Conservation (phyloP, 257 asterid genomes). For the Hygrophila difformis region DNA sequence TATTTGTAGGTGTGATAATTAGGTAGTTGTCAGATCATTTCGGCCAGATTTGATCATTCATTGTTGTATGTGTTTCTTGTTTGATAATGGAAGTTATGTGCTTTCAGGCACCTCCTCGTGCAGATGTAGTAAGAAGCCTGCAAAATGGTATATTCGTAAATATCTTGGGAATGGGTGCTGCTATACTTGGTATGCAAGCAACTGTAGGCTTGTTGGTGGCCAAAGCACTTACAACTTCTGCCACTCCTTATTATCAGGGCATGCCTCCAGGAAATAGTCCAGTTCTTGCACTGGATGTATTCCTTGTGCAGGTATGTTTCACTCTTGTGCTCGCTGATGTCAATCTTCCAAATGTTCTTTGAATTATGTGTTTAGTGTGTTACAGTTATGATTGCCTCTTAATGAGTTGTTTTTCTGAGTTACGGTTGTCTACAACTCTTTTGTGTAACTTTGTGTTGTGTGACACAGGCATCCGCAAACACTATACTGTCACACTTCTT, state of each 20-base stretch:
- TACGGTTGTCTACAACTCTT: not conserved
- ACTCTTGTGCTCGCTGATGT: no score
- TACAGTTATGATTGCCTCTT: no score
- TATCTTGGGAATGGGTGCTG: conserved; percentile 90
- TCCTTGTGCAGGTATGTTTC: conserved; percentile 91
- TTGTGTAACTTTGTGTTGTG: not conserved
- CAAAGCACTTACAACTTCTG: conserved; percentile 92
- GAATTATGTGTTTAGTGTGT: not conserved
- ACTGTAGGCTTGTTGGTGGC: conserved; percentile 94
- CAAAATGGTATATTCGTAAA: conserved; percentile 72
- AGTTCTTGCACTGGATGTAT: conserved; percentile 90
- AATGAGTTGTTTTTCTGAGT: not conserved
- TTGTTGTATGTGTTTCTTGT: no score
- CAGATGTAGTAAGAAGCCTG: conserved; percentile 82
- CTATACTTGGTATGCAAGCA: conserved; percentile 92
- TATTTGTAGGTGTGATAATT: no score
- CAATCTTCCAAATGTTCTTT: no score
- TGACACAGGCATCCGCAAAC: conserved; percentile 82
- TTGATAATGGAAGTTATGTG: not conserved
- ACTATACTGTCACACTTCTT: conserved; percentile 86
- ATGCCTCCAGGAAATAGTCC: conserved; percentile 65
- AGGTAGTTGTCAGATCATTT: no score
- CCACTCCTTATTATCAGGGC: conserved; percentile 85
- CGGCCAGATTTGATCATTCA: no score
- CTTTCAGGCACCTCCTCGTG: conserved; percentile 96